Base-by-base conservation (phyloP, 495 filamentous ascomycete genomes). In the Neurospora sp. region DNA sequence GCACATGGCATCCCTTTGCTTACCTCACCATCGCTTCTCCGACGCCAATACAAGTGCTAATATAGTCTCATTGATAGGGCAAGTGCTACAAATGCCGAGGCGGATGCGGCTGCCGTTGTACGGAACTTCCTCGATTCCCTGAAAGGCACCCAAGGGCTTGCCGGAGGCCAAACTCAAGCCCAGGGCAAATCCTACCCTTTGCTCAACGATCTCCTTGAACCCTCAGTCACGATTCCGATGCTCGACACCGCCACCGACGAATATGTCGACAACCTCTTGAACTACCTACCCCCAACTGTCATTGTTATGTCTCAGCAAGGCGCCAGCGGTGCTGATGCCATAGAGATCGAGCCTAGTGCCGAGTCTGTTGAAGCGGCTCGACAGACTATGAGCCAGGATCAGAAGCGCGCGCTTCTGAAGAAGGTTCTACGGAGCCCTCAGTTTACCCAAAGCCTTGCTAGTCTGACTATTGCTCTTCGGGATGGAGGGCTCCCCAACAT, bases 401-500 rank as follows among this genome's bases (percentile, higher is more conserved):
- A 97, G 80, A 98, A 98, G 86, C 92, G 90, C 77, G 87, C 89
- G 7, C 89, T 98, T 4, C 80, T 99, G 27, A 88, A 88, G 81
- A 90, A 90, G 76, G 94, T 98, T 18, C 83, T 98, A n/a, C 89
- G 92, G 71, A 94, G 91, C 75, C 96, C 96, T 40, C 96, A 98
- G 76, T 94, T 99, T 78, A 87, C 86, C 71, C 96, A 99, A 79
- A 95, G 93, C 76, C 81, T 97, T 41, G 87, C 89, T 0, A 94
- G 92, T 76, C 82, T 98, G 74, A 97, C 94, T 1, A 87, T 92
- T 78, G 96, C 96, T 31, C 85, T 99, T 66, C 84, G 95, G 72
- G 95, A 99, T 78, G 96, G 96, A n/a, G 96, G 93, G 0, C 82
- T 99, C 70, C 93, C 94, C 14, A 95, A 89, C 76, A 91, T 99